Percentiles rank a stretch among this genome's conserved stretches.
Conservation (phyloP, 1,139 yeast genomes). For the Sugiyamaella pinicola region DNA sequence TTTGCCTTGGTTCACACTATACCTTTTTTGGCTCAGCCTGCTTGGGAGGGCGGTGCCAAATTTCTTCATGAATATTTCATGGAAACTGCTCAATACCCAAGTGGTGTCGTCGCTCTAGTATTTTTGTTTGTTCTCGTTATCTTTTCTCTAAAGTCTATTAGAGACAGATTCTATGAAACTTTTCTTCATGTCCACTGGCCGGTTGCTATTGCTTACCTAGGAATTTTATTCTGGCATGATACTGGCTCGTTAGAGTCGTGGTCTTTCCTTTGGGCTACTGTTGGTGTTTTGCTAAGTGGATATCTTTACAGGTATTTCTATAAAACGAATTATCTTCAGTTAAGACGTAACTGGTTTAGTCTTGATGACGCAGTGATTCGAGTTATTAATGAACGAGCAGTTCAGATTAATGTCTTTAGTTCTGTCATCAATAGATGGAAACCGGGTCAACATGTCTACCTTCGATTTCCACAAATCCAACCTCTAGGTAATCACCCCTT, state of each 20-base stretch:
- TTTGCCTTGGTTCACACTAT: conserved; percentile 56
- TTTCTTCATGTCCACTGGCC: conserved; percentile 64
- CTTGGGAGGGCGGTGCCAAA: conserved; percentile 53
- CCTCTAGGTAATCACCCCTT: conserved; percentile 64
- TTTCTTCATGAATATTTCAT: conserved; percentile 15
- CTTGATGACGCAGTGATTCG: conserved; percentile 50
- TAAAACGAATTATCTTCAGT: conserved; percentile 52
- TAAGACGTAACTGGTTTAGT: conserved; percentile 48
- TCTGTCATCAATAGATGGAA: conserved; percentile 48
- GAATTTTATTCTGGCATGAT: conserved; percentile 56
- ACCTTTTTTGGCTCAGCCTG: conserved; percentile 54
- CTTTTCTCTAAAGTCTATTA: conserved; percentile 49
- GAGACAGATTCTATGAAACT: conserved; percentile 53
- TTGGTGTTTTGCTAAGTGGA: conserved; percentile 60
- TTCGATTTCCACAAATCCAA: conserved; percentile 53
- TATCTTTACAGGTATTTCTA: conserved; percentile 52
- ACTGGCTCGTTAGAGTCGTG: conserved; percentile 46
- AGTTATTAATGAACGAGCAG: conserved; percentile 44
- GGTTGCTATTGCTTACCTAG: conserved; percentile 56
- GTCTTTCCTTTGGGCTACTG: conserved; percentile 57
- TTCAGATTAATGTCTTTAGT: conserved; percentile 49
- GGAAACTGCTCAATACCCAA: conserved; percentile 28
- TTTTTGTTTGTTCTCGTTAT: conserved; percentile 52
- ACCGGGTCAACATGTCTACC: conserved; percentile 64
- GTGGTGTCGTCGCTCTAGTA: conserved; percentile 51